Conservation (phyloP, 768 basidiomycete species). For the Solioccasus polychromus region DNA sequence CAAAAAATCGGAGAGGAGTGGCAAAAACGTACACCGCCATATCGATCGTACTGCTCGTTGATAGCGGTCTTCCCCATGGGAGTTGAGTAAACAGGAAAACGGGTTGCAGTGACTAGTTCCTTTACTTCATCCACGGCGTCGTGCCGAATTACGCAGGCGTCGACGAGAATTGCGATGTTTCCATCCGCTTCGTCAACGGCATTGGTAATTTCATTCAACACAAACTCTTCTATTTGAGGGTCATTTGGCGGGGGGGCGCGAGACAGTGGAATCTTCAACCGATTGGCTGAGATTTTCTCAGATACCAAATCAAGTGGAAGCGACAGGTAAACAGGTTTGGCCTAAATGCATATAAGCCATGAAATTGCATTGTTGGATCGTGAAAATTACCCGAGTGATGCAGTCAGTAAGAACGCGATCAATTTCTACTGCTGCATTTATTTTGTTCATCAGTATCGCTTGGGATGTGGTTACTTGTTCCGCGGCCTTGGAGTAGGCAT, state of each 20-base stretch:
- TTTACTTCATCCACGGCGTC: slow-evolving; percentile 59
- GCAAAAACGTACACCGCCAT: slow-evolving; percentile 65
- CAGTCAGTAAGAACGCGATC: slow-evolving; percentile 76
- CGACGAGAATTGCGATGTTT: slow-evolving; percentile 73
- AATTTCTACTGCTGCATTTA: slow-evolving; percentile 63
- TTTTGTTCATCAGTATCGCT: slow-evolving; percentile 51
- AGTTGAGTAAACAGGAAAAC: slow-evolving; percentile 69
- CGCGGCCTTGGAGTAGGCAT: slow-evolving; percentile 75
- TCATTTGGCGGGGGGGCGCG: slow-evolving; percentile 51
- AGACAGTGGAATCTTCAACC: slow-evolving; percentile 58
- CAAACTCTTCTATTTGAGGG: slow-evolving; percentile 57
- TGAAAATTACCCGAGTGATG: slow-evolving; percentile 45
- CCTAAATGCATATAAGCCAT: slow-evolving; percentile 36
- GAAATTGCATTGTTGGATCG: background rate
- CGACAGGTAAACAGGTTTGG: slow-evolving; percentile 83
- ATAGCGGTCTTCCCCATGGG: slow-evolving; percentile 83
- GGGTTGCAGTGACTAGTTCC: slow-evolving; percentile 61
- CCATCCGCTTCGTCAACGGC: slow-evolving; percentile 55
- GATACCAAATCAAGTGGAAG: slow-evolving; percentile 83
- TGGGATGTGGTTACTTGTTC: slow-evolving; percentile 73
- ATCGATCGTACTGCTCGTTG: slow-evolving; percentile 67
- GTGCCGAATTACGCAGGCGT: slow-evolving; percentile 78
- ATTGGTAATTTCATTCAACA: slow-evolving; percentile 68
- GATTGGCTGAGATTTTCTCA: slow-evolving; percentile 60
- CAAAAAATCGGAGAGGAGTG: background rate